Evolutionary conservation across 441 rosid species (phyloP), one percentile per base, ranked within the genome.

Genomic region (Gossypium trilobum): DNA sequence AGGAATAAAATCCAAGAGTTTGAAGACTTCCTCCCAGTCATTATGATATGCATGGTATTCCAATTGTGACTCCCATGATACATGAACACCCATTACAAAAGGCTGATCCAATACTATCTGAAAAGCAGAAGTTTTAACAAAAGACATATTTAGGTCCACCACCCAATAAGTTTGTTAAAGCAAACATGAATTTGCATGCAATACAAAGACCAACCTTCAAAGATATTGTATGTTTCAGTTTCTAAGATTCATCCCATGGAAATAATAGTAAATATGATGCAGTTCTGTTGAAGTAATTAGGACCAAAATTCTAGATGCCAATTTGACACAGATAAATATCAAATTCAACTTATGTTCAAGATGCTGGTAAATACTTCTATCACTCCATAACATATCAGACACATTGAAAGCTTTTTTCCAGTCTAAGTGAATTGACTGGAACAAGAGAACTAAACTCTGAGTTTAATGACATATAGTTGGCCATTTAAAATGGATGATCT

Each of bases 41-140:
- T 91, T 91, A 80, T 88, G 99, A 79, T 88, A 85, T 77, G 87
- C 79, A 75, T 86, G 79, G 77, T 93, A 95, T 89, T 93, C 98
- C 77, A 95, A 79, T 81, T 93, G 97, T 19, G 99, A 93, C 65
- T 95, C 97, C 99, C 98, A 95, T 50, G 86, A 83, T 51, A 91
- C 88, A 80, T 91, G 97, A 81, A 92, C 95, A 71, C 98, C 99
- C 95, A 93, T 93, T 65, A 83, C 88, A 74, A 88, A 85, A 77
- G 97, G 99, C 74, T 91, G 99, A 86, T 95, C 99, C 85, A 95
- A 77, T 78, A 93, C 89, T 82, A 95, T 88, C 99, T 95, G 97
- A 74, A 80, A 70, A 78, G 58, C 55, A 74, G 73, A 55, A 70
- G 70, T 68, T 46, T 72, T 4, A 55, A 71, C 42, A 25, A 25